Percentiles rank a stretch among this genome's conserved stretches.
phyloP scores from a whole-genome alignment of 2,329 filamentous ascomycete species.

The Podosphaera fusca region DNA sequence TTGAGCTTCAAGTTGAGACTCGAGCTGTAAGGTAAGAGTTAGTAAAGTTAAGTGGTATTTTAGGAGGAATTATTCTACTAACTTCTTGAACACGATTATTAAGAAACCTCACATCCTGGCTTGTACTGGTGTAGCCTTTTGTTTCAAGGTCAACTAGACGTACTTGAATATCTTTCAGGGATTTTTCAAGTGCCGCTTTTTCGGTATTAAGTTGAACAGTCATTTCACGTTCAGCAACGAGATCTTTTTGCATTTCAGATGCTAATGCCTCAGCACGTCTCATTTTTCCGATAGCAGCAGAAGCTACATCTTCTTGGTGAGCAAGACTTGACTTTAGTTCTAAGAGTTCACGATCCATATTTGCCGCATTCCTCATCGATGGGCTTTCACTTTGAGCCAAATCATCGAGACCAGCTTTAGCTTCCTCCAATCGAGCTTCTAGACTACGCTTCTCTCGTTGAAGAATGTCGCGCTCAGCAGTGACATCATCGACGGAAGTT shows the following conservation, averaged over 20 bases:
- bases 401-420: constrained; percentile 70
- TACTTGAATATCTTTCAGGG: constrained; percentile 72
- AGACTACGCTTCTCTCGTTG: constrained; percentile 76
- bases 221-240: constrained; percentile 61
- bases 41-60: constrained; percentile 1
- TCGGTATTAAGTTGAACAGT: constrained; percentile 69
- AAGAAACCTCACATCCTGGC: constrained; percentile 85
- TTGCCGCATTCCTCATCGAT: constrained; percentile 71
- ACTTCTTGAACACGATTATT: constrained; percentile 92
- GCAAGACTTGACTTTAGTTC: constrained; percentile 74
- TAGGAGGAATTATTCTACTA: constrained; percentile 17
- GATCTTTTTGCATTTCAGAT: constrained; percentile 81
- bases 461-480: constrained; percentile 64
- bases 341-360: constrained; percentile 68
- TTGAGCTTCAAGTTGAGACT: constrained; percentile 64
- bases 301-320: constrained; percentile 79
- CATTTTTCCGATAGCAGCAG: constrained; percentile 93
- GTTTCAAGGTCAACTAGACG: constrained; percentile 84
- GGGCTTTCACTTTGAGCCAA: constrained; percentile 68
- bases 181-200: constrained; percentile 75
- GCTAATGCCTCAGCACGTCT: constrained; percentile 70
- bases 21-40: constrained; percentile 37
- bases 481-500: constrained; percentile 63
- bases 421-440: constrained; percentile 66
- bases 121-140: constrained; percentile 84